Base-by-base conservation (phyloP, 2,329 filamentous ascomycete species). In the Verticillium albo-atrum region DNA sequence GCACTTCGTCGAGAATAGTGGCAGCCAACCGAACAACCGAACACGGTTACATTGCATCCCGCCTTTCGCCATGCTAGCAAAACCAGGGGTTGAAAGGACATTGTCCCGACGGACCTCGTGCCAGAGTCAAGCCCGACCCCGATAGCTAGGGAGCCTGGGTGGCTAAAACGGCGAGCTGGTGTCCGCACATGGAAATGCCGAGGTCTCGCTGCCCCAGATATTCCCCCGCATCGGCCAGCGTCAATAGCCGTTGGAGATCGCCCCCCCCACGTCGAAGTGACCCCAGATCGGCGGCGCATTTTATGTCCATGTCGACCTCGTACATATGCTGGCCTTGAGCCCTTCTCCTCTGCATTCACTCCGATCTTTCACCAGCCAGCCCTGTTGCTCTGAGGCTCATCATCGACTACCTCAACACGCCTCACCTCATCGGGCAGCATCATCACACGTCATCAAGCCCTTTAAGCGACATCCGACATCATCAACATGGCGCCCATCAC, bases 401-500 rank as follows among this genome's bases (percentile, higher is more conserved):
- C 20, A 50, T 23, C 42, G 7, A 50, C 42, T 20, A 12, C n/a
- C 7, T 23, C 9, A 23, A 10, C 20, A 20, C 20, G 25, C 20
- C 4, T 50, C 42, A 50, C 42, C n/a, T 7, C n/a, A 23, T 25
- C 20, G 42, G 20, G 42, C 30, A 32, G n/a, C n/a, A 55, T 25
- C 5, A 28, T 35, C n/a, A 32, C 53, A n/a, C n/a, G n/a, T n/a
- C n/a, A n/a, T n/a, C n/a, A n/a, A n/a, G n/a, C n/a, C n/a, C n/a
- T n/a, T n/a, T n/a, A n/a, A n/a, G n/a, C n/a, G n/a, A n/a, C n/a
- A n/a, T n/a, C n/a, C n/a, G n/a, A n/a, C n/a, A 55, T 25, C 5
- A 28, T 35, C n/a, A 32, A 28, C 30, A 55, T 32, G 53, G 51
- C 51, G 7, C 80, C 86, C 61, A 88, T 95, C 68, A 85, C 84